Evolutionary conservation across 805 yeast genomes (phyloP), one percentile per base, ranked within the genome.

Genomic region (Candida nonsorbophila): DNA sequence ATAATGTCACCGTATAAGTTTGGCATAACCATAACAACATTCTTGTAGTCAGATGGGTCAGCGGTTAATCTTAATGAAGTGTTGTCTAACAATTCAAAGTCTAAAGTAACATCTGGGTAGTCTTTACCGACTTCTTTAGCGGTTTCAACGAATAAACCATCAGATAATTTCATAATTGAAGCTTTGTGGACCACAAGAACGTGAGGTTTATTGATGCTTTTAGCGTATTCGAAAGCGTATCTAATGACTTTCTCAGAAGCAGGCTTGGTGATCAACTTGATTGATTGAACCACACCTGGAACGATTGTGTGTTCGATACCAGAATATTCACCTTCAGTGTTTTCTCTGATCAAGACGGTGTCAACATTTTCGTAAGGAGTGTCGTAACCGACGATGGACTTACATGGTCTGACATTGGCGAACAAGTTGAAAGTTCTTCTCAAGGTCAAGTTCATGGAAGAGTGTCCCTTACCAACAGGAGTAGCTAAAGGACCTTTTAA

Each of bases 311-410:
- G 98, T 74, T 92, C 98, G 49, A 92, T 88, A 69, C 98, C 98
- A 18, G 97, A 88, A 72, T 90, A 90, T 69, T 90, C 98, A 73
- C 98, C 98, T 67, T 92, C 97, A 44, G 98, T 90, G 79, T 92
- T 92, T 72, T 92, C 98, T 77, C 98, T 87, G 62, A 92, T 88
- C 51, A 92, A 72, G 20, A 90, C 96, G 41, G 95, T 82, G 67
- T 92, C 94, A 42, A 92, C 97, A 58, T 84, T 74, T 37, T 74
- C 69, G 66, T 83, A 84, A 28, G 90, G 94, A 38, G 97, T 92
- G 63, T 87, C 74, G 78, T 76, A 88, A 55, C 98, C 98, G 40
- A 75, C 83, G 45, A 92, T 77, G 37, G 94, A 83, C 67, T 84
- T 84, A 62, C 97, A 92, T 32, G 97, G 97, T 70, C 97, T 84